Base-by-base conservation (phyloP, 2,329 filamentous ascomycete genomes). In the Myriosclerotinia scirpicola region DNA sequence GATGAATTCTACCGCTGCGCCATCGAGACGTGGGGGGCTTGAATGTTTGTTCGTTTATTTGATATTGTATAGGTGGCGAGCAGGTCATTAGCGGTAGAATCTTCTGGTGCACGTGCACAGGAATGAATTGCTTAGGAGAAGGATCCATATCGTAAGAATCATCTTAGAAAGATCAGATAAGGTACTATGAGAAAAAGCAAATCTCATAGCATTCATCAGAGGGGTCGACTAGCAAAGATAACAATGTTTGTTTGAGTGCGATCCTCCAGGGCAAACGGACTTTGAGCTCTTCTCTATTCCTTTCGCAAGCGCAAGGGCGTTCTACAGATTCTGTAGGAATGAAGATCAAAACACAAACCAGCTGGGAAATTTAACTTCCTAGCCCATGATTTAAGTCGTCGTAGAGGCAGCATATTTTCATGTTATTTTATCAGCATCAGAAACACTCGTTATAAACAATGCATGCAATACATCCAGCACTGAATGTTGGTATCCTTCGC, bases 1-100 rank as follows among this genome's bases (percentile, higher is more conserved):
- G n/a, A 56, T 26, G 22, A 42, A 30, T 22, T 26, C 54, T 55
- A 55, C 30, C 52, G 54, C 54, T 42, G 54, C 54, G 38, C n/a
- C 38, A 42, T 42, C 54, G 38, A 56, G 38, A 11, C 36, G n/a
- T 56, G n/a, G 36, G n/a, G 38, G 17, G 54, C 54, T 56, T 56
- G 54, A 17, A 56, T 22, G 8, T 56, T 26, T n/a, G 26, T 17
- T n/a, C 3, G 6, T n/a, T 4, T 38, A 54, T 54, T 38, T 38
- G 34, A 8, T 54, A 12, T 54, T 54, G 38, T 54, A 22, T 22
- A 0, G 20, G 34, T 38, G 38, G 34, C 53, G 53, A 14, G 34
- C 5, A 15, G 53, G 20, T 5, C 0, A 4, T 6, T n/a, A 2
- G 34, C 3, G 9, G 20, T 22, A 5, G 34, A 36, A 34, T 14